Base-by-base conservation (phyloP, 1,284 basidiomycete species). In the Ceratobasidium sp. region DNA sequence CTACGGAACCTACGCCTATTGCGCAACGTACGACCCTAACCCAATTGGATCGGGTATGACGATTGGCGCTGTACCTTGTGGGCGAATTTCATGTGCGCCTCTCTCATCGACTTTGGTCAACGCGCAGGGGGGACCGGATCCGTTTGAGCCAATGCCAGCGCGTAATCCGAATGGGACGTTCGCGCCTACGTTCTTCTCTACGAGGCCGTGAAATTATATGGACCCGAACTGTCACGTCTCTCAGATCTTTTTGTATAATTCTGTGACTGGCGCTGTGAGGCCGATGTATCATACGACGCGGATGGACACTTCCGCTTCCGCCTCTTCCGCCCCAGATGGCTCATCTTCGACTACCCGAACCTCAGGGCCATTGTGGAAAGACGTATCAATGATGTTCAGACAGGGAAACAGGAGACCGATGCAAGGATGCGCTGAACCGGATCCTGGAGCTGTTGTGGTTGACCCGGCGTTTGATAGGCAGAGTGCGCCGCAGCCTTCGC, bases 211-310 rank as follows among this genome's bases (percentile, higher is more conserved):
- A 27, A 54, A 69, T 27, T 57, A 69, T 36, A 27, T 69, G 41
- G 66, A 69, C 19, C 53, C 66, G 9, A 69, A 44, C 36, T 69
- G 66, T 19, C 66, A 69, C 24, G 66, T 54, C 36, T 54, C 66
- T 3, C 66, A 69, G 19, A 57, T 69, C 19, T 69, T 69, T 29
- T 41, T 69, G 17, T 69, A 69, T 17, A 57, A 53, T 24, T 31
- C 66, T 14, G 15, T 27, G n/a, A 69, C 66, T 6, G 66, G 66
- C 2, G 36, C 51, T 24, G 22, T 69, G 45, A 31, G 66, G 15
- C 66, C 66, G 7, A 69, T 69, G 53, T 69, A 69, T n/a, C 50
- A 57, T 27, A 51, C 66, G 9, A 22, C 51, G 45, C n/a, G 53
- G 36, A 69, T 69, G 66, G 53, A 56, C 14, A 41, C 51, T 22